phyloP scores from a whole-genome alignment of 2,329 filamentous ascomycete species.

The Chalaropsis ovoidea region DNA sequence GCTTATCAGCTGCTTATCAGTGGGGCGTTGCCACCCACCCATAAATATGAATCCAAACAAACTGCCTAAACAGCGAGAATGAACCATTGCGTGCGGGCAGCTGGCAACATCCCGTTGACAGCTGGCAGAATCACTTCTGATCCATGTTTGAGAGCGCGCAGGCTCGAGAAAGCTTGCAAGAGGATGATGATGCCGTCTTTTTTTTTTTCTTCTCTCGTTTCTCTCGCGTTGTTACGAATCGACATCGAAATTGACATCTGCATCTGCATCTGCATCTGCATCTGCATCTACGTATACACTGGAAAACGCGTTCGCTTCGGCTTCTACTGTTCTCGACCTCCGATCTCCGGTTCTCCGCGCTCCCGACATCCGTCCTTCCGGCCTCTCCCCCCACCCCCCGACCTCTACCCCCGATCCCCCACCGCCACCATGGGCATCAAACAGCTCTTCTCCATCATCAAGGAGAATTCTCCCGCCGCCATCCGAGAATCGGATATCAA shows the following conservation, averaged over 20 bases:
- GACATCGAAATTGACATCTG: no score
- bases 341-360: no score
- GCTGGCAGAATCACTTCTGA: background rate
- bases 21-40: background rate
- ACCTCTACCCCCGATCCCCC: background rate
- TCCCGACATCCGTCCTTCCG: background rate
- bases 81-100: background rate
- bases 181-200: no score
- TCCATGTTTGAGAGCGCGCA: no score
- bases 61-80: background rate
- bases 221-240: no score
- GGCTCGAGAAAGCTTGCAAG: no score
- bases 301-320: no score
- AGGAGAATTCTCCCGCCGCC: constrained; percentile 87
- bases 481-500: constrained; percentile 98
- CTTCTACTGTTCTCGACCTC: no score
- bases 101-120: background rate
- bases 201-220: no score
- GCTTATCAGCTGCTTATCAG: background rate
- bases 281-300: no score
- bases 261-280: no score
- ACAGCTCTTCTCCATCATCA: constrained; percentile 70
- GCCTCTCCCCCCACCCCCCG: background rate
- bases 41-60: background rate
- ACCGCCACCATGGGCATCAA: constrained; percentile 50